These are phyloP conservation scores for Catharanthus roseus DNA, from an alignment of 257 asterid genomes.

Conservation along the genomic window DNA sequence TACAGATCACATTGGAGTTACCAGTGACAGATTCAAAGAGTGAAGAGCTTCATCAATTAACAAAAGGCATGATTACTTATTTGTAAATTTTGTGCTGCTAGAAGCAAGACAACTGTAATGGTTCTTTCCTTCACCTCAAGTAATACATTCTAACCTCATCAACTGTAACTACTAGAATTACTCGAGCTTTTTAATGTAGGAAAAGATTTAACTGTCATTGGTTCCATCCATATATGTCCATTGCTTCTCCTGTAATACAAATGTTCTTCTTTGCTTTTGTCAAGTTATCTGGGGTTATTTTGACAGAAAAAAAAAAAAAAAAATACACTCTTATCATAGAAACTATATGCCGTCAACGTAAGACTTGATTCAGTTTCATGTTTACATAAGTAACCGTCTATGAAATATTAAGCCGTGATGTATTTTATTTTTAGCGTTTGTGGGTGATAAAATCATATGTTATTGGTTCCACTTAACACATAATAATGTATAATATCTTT, in stretches of 20 bases:
- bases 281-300: too few species aligned
- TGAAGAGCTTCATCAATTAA: constrained; percentile 46
- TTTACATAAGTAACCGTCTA: too few species aligned
- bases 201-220: not conserved
- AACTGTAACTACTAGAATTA: not conserved
- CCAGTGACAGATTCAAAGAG: constrained; percentile 42
- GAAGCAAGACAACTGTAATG: not conserved
- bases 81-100: not conserved
- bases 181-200: not conserved
- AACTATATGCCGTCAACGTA: too few species aligned
- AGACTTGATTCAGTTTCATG: too few species aligned
- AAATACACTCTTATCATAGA: too few species aligned
- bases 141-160: not conserved
- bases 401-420: too few species aligned
- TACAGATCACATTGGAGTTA: constrained; percentile 73
- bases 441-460: too few species aligned
- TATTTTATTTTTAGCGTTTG: too few species aligned
- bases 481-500: too few species aligned
- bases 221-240: not conserved
- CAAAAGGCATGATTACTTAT: constrained; percentile 8
- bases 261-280: not conserved
- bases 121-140: not conserved
- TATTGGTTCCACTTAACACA: too few species aligned
- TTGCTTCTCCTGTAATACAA: not conserved
- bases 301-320: too few species aligned